phyloP scores from a whole-genome alignment of 192 early-diverging fungal genomes.

The Coemansia sp. region DNA sequence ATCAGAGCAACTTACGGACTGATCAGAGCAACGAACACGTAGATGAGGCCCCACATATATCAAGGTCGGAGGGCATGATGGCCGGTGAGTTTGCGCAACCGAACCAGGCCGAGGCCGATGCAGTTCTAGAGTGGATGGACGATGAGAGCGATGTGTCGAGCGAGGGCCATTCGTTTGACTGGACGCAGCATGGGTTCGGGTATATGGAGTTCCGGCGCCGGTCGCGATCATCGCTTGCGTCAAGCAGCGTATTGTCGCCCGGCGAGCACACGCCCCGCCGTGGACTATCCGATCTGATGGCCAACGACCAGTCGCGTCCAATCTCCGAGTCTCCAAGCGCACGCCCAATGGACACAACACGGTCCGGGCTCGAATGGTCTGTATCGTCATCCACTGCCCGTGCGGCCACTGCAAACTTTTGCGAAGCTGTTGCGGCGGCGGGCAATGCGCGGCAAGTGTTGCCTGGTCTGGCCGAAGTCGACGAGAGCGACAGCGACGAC shows the following conservation, averaged over 20 bases:
- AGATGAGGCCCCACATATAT: too few species aligned
- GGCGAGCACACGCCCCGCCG: not conserved
- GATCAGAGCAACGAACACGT: too few species aligned
- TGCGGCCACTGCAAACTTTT: conserved; percentile 15
- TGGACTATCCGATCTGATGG: not conserved
- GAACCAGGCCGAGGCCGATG: conserved; percentile 15
- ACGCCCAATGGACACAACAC: not conserved
- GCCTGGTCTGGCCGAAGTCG: conserved; percentile 13
- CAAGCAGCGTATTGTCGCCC: conserved; percentile 18
- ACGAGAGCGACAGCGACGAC: conserved; percentile 12
- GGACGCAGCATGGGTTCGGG: conserved; percentile 46
- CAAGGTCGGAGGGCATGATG: not conserved
- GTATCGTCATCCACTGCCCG: conserved; percentile 16
- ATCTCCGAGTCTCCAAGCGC: not conserved
- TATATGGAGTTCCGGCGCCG: conserved; percentile 50
- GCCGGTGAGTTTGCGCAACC: not conserved
- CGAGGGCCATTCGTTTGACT: conserved; percentile 33
- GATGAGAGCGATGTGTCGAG: conserved; percentile 12
- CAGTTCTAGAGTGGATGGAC: conserved; percentile 28
- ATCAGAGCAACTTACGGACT: too few species aligned
- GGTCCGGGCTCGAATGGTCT: conserved; percentile 3
- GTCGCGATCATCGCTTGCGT: conserved; percentile 18
- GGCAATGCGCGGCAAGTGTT: not conserved
- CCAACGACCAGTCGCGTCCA: not conserved
- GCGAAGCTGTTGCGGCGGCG: conserved; percentile 8